Evolutionary conservation across 768 basidiomycete species (phyloP).

Genomic region (Naganishia onofrii): DNA sequence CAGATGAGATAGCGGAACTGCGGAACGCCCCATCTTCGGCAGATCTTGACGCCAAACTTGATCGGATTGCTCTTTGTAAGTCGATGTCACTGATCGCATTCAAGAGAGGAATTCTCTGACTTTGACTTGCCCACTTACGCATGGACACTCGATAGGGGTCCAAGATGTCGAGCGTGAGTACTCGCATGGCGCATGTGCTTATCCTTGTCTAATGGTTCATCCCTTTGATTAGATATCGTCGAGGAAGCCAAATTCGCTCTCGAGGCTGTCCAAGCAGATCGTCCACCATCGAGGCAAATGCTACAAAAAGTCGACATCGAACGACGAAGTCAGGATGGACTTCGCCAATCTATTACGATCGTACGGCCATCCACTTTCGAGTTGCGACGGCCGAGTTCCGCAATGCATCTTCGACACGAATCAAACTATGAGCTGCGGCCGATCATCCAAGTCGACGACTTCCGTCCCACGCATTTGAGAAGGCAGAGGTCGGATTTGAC

Average conservation of each 20-base stretch:
- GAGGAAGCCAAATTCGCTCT: constrained; percentile 47
- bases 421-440: constrained; percentile 13
- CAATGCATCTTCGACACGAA: constrained; percentile 12
- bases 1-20: constrained; percentile 35
- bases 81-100: not conserved
- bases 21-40: constrained; percentile 39
- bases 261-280: constrained; percentile 38
- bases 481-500: constrained; percentile 30
- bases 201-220: constrained; percentile 3
- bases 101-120: not conserved
- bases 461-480: constrained; percentile 23
- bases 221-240: constrained; percentile 39
- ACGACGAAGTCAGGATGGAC: not conserved
- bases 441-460: constrained; percentile 10
- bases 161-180: constrained; percentile 41
- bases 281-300: constrained; percentile 9
- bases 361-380: not conserved
- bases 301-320: constrained; percentile 6
- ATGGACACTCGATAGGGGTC: constrained; percentile 33
- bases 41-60: constrained; percentile 37
- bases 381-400: constrained; percentile 5
- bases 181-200: not conserved
- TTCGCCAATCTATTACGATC: not conserved
- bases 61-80: constrained; percentile 37
- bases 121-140: not conserved